A percentile compares a stretch with the other conserved stretches of the same genome.
phyloP scores from a whole-genome alignment of 225 moss, liverwort and hornwort species.

The Marchantia paleacea region DNA sequence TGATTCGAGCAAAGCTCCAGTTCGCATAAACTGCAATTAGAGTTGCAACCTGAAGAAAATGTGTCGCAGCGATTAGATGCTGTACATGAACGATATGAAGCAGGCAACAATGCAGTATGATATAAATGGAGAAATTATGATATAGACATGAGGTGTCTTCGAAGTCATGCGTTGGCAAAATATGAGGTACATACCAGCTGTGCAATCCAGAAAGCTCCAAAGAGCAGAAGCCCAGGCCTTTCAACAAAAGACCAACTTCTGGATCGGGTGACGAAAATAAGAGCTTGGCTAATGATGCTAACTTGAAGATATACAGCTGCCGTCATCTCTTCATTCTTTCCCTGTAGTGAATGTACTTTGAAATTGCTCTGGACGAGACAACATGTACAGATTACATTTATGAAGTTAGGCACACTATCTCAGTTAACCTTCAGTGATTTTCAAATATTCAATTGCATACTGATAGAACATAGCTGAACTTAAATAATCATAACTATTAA shows the following conservation, averaged over 20 bases:
- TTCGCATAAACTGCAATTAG: constrained; percentile 51
- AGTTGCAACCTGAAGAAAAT: constrained; percentile 44
- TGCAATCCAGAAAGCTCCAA: constrained; percentile 42
- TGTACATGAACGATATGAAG: no score
- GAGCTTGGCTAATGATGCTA: constrained; percentile 34
- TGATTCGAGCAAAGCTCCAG: constrained; percentile 48
- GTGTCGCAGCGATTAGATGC: no score
- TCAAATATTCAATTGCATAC: not conserved
- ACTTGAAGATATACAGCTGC: constrained; percentile 64
- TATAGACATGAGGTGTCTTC: no score
- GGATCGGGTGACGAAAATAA: constrained; percentile 37
- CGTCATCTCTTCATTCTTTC: constrained; percentile 26
- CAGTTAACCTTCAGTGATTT: no score
- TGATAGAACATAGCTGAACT: not conserved
- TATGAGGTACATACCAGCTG: constrained; percentile 19
- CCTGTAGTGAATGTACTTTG: not conserved
- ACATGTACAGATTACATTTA: no score
- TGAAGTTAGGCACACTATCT: no score
- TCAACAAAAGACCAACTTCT: constrained; percentile 53
- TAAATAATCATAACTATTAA: not conserved
- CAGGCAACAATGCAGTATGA: no score
- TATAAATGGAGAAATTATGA: no score
- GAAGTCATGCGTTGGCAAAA: not conserved
- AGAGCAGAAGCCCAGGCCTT: constrained; percentile 49
- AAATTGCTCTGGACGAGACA: not conserved